Percentiles rank a stretch among this genome's conserved stretches.
These are phyloP conservation scores for Blastomyces gilchristii DNA, from an alignment of 2,329 filamentous ascomycete genomes.

Conservation along the genomic window DNA sequence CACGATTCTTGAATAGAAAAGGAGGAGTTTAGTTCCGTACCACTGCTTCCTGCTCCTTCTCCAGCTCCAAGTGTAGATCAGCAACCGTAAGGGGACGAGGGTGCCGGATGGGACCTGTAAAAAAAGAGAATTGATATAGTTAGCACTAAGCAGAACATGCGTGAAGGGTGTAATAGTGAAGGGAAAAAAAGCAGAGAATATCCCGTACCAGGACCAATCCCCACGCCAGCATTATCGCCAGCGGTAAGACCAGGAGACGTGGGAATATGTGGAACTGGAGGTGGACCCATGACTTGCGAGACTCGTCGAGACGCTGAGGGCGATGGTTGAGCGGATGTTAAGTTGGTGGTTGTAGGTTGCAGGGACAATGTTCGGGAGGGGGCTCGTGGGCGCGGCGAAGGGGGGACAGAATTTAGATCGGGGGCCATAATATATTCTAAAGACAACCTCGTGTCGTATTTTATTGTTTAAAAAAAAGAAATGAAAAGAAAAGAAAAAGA, in stretches of 20 bases:
- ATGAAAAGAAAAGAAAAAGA: too few species aligned
- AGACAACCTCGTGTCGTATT: background rate
- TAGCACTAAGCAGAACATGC: constrained; percentile 4
- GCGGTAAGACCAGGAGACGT: constrained; percentile 19
- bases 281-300: constrained; percentile 41
- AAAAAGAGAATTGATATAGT: constrained; percentile 20
- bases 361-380: constrained; percentile 23
- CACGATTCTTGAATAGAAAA: constrained; percentile 1
- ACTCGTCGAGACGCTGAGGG: constrained; percentile 36
- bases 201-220: constrained; percentile 33
- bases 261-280: constrained; percentile 24
- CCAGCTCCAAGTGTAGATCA: constrained; percentile 78
- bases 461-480: background rate
- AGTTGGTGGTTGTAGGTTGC: constrained; percentile 1
- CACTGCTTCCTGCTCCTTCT: constrained; percentile 91
- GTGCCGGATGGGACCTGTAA: constrained; percentile 64
- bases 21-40: constrained; percentile 41
- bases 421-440: constrained; percentile 34
- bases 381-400: constrained; percentile 26
- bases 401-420: constrained; percentile 38
- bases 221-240: constrained; percentile 29
- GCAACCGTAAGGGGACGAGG: constrained; percentile 78
- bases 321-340: constrained; percentile 22
- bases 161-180: constrained; percentile 2
- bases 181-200: background rate